A percentile compares a stretch with the other conserved stretches of the same genome.
These are phyloP conservation scores for Bombardia bombarda DNA, from an alignment of 495 filamentous ascomycete species.

Conservation along the genomic window DNA sequence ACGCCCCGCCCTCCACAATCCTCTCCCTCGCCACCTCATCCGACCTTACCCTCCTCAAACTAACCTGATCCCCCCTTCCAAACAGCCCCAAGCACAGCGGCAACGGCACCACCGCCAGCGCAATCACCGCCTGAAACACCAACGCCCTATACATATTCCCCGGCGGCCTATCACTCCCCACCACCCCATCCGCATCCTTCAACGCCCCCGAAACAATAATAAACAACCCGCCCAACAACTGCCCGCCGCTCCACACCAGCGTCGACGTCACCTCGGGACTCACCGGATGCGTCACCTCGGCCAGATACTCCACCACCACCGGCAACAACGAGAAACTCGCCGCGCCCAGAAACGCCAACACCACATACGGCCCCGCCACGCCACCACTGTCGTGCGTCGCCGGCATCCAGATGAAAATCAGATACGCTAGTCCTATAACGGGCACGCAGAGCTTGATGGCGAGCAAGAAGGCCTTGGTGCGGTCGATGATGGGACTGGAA, in stretches of 20 bases:
- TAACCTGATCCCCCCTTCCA: constrained; percentile 44
- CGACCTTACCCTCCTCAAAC: constrained; percentile 46
- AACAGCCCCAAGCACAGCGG: constrained; percentile 60
- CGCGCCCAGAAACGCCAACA: constrained; percentile 68
- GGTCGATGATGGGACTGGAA: constrained; percentile 72
- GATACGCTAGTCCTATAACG: constrained; percentile 61
- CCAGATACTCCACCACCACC: constrained; percentile 76
- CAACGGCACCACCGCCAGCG: constrained; percentile 54
- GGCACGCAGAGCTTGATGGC: constrained; percentile 71
- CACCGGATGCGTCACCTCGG: constrained; percentile 78
- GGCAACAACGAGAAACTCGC: constrained; percentile 75
- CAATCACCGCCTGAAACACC: constrained; percentile 69
- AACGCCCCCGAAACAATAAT: constrained; percentile 75
- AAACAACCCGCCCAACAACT: constrained; percentile 73
- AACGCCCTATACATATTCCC: constrained; percentile 64
- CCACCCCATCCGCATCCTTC: constrained; percentile 47
- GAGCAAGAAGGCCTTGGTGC: constrained; percentile 68
- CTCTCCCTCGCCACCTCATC: constrained; percentile 16
- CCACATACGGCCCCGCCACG: constrained; percentile 62
- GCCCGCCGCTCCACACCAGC: constrained; percentile 76
- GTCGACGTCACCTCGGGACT: constrained; percentile 80
- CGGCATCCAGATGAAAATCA: constrained; percentile 77
- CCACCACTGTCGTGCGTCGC: constrained; percentile 40
- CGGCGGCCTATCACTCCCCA: too few species aligned
- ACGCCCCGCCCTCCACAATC: background rate